Conservation (phyloP, 768 basidiomycete genomes). For the Pleurotus djamor region DNA sequence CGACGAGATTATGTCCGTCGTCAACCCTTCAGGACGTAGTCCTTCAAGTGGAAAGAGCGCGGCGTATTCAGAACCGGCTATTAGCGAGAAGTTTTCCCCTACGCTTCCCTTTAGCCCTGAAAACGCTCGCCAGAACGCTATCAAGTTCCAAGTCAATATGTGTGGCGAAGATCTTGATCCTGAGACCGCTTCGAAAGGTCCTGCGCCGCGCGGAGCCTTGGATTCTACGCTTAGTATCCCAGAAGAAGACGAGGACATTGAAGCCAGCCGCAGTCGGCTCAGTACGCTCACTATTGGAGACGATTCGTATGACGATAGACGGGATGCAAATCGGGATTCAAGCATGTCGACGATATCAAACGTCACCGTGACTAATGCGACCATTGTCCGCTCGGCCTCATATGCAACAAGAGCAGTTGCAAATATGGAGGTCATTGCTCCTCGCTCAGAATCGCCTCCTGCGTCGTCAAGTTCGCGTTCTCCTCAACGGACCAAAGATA, state of each 20-base stretch:
- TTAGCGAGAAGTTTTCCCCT: slow-evolving; percentile 24
- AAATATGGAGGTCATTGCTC: slow-evolving; percentile 36
- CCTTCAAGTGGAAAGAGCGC: background rate
- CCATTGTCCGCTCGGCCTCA: slow-evolving; percentile 43
- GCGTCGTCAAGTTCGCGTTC: background rate
- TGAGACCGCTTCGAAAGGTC: background rate
- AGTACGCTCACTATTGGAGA: slow-evolving; percentile 2
- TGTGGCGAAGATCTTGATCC: background rate
- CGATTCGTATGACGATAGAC: slow-evolving; percentile 12
- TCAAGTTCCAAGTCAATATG: slow-evolving; percentile 7
- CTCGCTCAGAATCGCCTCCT: background rate
- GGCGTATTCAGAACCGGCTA: slow-evolving; percentile 14
- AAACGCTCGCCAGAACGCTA: background rate
- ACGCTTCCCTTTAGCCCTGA: slow-evolving; percentile 19
- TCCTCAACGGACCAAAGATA: slow-evolving; percentile 13
- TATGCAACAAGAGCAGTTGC: slow-evolving; percentile 51
- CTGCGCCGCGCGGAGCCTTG: background rate
- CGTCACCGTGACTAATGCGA: slow-evolving; percentile 37
- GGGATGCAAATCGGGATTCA: slow-evolving; percentile 37
- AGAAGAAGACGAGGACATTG: background rate
- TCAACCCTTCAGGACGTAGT: background rate
- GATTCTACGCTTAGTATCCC: slow-evolving; percentile 1
- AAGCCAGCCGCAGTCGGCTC: slow-evolving; percentile 3
- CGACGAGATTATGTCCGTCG: slow-evolving; percentile 16
- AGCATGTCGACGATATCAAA: slow-evolving; percentile 41